Percentiles rank a stretch among this genome's conserved stretches.
These are phyloP conservation scores for Penicillium pulvis DNA, from an alignment of 495 filamentous ascomycete species.

Conservation along the genomic window DNA sequence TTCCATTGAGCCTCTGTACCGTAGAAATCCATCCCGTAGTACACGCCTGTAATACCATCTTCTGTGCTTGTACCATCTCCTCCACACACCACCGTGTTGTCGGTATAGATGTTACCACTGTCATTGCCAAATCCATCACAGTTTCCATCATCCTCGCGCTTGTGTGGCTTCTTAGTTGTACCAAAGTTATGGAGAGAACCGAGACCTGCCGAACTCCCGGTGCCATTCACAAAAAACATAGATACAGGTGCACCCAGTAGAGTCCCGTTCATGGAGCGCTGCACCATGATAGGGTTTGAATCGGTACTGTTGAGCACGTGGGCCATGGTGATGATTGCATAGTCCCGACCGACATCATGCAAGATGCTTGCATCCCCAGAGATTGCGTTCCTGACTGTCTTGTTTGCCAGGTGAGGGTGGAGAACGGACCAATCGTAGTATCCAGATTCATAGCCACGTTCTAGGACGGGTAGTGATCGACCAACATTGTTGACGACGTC, in stretches of 20 bases:
- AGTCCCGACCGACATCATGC: neutral
- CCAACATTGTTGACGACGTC: neutral
- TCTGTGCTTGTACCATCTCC: neutral
- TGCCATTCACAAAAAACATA: neutral
- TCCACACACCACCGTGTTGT: neutral
- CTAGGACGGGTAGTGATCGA: neutral
- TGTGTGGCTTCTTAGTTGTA: neutral
- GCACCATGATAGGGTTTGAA: neutral
- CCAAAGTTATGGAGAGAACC: neutral
- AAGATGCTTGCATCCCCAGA: neutral
- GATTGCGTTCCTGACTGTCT: neutral
- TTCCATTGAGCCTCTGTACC: neutral
- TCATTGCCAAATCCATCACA: neutral
- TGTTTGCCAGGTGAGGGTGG: neutral
- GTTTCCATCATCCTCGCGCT: neutral
- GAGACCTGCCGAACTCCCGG: neutral
- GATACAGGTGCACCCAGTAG: neutral
- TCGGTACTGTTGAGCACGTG: neutral
- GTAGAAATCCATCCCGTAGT: slow-evolving; percentile 2
- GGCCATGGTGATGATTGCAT: neutral
- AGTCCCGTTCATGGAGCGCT: neutral
- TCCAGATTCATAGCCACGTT: neutral
- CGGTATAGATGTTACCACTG: neutral
- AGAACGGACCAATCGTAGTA: neutral
- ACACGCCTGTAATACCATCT: neutral